Evolutionary conservation across 2,329 filamentous ascomycete species (phyloP).

Genomic region (Penicillium brasilianum): DNA sequence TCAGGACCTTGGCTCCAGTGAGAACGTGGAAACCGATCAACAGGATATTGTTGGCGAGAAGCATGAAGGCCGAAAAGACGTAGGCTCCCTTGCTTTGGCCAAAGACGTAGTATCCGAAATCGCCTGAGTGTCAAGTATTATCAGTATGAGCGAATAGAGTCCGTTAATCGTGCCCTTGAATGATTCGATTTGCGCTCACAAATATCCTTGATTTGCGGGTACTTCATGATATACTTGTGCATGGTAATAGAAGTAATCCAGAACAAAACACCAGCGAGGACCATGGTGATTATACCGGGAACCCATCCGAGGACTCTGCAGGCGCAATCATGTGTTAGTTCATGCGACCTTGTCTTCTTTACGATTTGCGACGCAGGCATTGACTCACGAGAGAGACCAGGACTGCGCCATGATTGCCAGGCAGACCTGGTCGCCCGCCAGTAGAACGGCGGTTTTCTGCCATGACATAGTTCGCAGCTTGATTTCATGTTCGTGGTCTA

Average conservation of each 20-base stretch:
- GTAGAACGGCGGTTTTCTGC: constrained; percentile 57
- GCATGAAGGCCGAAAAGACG: constrained; percentile 46
- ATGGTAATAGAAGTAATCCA: constrained; percentile 59
- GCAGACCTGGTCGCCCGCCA: constrained; percentile 57
- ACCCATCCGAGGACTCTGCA: constrained; percentile 31
- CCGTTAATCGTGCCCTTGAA: not conserved
- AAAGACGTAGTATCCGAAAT: constrained; percentile 56
- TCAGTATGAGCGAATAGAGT: not conserved
- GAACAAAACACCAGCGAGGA: constrained; percentile 51
- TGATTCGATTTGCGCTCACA: constrained; percentile 37
- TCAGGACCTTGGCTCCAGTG: constrained; percentile 56
- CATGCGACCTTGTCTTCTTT: constrained; percentile 6
- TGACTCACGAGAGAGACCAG: constrained; percentile 54
- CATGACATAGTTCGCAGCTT: constrained; percentile 60
- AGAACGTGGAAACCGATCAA: constrained; percentile 58
- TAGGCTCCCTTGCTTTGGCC: constrained; percentile 53
- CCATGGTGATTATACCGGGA: constrained; percentile 43
- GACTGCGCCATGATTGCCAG: constrained; percentile 59
- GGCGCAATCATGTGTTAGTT: not conserved
- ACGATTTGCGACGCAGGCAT: not conserved
- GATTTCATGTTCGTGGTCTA: constrained; percentile 48
- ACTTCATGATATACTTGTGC: constrained; percentile 59
- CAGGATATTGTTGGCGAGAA: constrained; percentile 59
- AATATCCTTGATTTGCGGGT: constrained; percentile 57
- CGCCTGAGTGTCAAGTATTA: constrained; percentile 32